A percentile compares a stretch with the other conserved stretches of the same genome.
These are phyloP conservation scores for Tetradesmus obliquus DNA, from an alignment of 139 green algal genomes.

Conservation along the genomic window DNA sequence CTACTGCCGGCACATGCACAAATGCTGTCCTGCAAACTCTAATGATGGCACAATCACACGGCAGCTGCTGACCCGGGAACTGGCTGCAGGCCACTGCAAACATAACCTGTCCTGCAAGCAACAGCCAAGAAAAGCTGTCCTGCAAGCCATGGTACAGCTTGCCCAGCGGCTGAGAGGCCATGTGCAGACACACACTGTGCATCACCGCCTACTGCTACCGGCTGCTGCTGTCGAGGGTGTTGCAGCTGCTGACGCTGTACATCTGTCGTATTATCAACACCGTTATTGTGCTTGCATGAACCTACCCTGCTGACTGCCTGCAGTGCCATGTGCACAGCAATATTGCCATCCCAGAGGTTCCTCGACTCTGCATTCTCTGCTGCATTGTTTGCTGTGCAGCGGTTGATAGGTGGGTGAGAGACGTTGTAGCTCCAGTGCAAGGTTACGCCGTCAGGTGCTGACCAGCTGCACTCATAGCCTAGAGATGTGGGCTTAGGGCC, in stretches of 20 bases:
- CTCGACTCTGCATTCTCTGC: not conserved
- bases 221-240: not conserved
- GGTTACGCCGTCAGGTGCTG: not conserved
- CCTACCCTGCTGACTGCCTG: constrained; percentile 19
- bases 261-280: not conserved
- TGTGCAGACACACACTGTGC: no score
- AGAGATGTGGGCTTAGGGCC: not conserved
- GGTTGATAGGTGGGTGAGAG: constrained; percentile 27
- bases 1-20: no score
- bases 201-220: no score
- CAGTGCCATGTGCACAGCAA: constrained; percentile 21
- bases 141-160: not conserved
- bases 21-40: no score
- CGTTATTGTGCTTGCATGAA: no score
- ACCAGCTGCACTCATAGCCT: constrained; percentile 37
- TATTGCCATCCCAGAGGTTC: not conserved
- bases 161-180: no score
- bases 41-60: no score
- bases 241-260: not conserved
- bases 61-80: no score
- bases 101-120: no score
- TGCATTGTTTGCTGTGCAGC: constrained; percentile 19
- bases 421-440: constrained; percentile 40
- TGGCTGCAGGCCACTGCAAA: no score
- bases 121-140: no score